Evolutionary conservation across 768 basidiomycete genomes (phyloP), one percentile per base, ranked within the genome.

Genomic region (Rhizopogon sp.): DNA sequence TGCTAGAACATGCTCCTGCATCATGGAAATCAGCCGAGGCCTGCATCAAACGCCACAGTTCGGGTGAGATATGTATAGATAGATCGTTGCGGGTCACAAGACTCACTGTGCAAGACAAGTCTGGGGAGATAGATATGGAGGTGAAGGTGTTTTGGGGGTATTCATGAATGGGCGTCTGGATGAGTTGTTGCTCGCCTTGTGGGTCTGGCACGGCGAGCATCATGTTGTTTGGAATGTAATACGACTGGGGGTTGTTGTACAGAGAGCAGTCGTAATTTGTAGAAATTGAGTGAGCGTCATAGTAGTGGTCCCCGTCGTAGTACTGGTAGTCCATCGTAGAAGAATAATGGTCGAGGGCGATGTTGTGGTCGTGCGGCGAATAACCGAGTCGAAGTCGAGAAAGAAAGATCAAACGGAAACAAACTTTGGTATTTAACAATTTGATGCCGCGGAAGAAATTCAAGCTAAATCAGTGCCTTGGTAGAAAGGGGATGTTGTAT

Each of bases 201-300:
- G 59, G 56, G 70, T 70, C 50, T 25, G 47, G 53, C 51, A 53
- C 67, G 64, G 40, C 64, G 60, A 41, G 47, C 37, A 57, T 66
- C 67, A 47, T 69, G 67, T 67, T 70, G 62, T 61, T 66, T 17
- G 66, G 58, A 0, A 65, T 56, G 41, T 66, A 60, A 57, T 69
- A 64, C 7, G 64, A 49, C 42, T 31, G 31, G 49, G 53, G 54
- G 13, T 20, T 55, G 54, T 51, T 55, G 54, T 51, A 61, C 29
- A 39, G 5, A 58, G 16, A 44, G 66, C 59, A 43, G 39, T 44
- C 56, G 28, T n/a, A 55, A 67, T 54, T 39, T 1, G 35, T 49
- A 22, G 47, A 16, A 37, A 22, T 49, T 3, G 66, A 14, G 1
- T 60, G 61, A 16, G 60, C 0, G 39, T 67, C 69, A 46, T 60